Percentiles rank a stretch among this genome's conserved stretches.
phyloP scores from a whole-genome alignment of 495 filamentous ascomycete species.

The Podospora pseudocomata region DNA sequence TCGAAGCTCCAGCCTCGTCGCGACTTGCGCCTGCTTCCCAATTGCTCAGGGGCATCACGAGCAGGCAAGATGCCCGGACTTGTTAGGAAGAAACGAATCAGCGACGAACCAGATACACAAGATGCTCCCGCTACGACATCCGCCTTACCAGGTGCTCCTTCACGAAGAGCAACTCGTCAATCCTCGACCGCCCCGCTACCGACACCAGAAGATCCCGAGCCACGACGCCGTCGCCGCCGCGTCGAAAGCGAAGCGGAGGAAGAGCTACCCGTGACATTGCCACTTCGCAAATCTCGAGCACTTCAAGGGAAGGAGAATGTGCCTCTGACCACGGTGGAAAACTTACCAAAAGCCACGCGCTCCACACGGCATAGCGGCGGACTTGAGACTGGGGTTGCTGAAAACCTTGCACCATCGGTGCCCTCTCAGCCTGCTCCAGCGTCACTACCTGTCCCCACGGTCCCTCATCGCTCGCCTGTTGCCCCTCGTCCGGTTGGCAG shows the following conservation, averaged over 20 bases:
- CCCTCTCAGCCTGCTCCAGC: not conserved
- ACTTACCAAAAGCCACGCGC: constrained; percentile 16
- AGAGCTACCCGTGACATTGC: not conserved
- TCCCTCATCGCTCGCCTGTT: not conserved
- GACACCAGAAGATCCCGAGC: constrained; percentile 30
- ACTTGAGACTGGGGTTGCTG: not conserved
- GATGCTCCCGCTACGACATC: not conserved
- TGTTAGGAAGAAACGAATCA: not conserved
- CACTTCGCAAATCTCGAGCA: not conserved
- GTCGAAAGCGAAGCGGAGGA: constrained; percentile 23
- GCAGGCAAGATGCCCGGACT: not conserved
- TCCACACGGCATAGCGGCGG: constrained; percentile 22
- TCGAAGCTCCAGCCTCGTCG: not conserved
- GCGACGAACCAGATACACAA: not conserved
- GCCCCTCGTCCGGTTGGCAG: not conserved
- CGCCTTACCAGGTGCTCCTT: constrained; percentile 11
- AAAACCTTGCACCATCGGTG: not conserved
- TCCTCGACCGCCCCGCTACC: constrained; percentile 35
- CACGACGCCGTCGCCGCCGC: constrained; percentile 39
- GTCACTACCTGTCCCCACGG: not conserved
- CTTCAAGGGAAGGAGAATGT: constrained; percentile 34
- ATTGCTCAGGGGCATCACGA: not conserved
- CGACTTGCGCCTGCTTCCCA: not conserved
- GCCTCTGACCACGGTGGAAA: constrained; percentile 10
- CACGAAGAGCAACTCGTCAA: constrained; percentile 44